These are phyloP conservation scores for Zasmidium angulare DNA, from an alignment of 2,329 filamentous ascomycete genomes.

Conservation along the genomic window DNA sequence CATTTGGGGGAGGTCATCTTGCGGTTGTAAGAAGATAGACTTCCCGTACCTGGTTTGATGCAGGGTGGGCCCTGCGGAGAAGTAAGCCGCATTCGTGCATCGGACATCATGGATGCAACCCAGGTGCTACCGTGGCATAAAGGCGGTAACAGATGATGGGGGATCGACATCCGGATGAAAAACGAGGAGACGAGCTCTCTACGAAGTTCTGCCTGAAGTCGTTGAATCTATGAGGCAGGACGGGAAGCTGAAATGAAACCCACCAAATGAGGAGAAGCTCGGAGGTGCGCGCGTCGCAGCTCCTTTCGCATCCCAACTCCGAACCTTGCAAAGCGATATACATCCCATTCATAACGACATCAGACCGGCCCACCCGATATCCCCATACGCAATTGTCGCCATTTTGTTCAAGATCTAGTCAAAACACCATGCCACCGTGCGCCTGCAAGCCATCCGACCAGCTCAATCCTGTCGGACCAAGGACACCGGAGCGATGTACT, in stretches of 20 bases:
- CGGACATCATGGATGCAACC: not conserved
- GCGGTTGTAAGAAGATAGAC: not conserved
- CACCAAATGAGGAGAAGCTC: not conserved
- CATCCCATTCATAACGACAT: not conserved
- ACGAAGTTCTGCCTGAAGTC: not conserved
- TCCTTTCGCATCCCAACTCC: not conserved
- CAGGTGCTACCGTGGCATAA: not conserved
- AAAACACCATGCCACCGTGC: not conserved
- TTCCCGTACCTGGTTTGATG: not conserved
- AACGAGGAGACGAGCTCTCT: not conserved
- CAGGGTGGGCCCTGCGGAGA: not conserved
- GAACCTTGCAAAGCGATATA: not conserved
- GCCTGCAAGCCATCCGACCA: not conserved
- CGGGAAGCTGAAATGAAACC: slow-evolving; percentile 4
- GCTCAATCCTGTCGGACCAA: slow-evolving; percentile 28
- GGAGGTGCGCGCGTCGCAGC: not conserved
- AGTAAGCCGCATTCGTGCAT: not conserved
- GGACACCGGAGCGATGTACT: slow-evolving; percentile 33
- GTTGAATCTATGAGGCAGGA: not conserved
- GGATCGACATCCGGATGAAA: not conserved
- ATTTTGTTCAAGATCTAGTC: not conserved
- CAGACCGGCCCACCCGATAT: not conserved
- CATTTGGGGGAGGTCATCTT: not conserved
- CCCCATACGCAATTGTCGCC: not conserved
- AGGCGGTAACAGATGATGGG: not conserved